phyloP scores from a whole-genome alignment of 495 filamentous ascomycete genomes.

The Aspergillus wentii region DNA sequence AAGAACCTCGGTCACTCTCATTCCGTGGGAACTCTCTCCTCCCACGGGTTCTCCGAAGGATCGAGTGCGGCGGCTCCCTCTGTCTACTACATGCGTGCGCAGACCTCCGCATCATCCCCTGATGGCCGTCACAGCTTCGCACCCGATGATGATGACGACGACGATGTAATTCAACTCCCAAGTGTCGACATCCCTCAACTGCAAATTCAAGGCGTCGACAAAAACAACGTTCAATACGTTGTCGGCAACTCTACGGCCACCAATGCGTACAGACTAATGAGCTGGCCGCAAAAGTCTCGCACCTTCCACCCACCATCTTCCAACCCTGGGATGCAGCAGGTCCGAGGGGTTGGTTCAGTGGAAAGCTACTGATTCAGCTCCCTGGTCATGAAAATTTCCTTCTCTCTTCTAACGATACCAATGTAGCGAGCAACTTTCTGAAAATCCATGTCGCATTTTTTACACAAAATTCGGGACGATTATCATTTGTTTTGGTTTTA shows the following conservation, averaged over 20 bases:
- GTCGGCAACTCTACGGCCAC: conserved; percentile 22
- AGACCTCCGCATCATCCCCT: conserved; percentile 20
- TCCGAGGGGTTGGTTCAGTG: conserved; percentile 5
- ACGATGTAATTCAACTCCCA: conserved; percentile 36
- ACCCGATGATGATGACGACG: conserved; percentile 30
- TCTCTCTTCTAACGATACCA: too few relatives aligned
- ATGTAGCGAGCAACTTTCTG: too few relatives aligned
- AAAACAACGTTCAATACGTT: conserved; percentile 33
- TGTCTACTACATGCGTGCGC: conserved; percentile 36
- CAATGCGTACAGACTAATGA: conserved; percentile 30
- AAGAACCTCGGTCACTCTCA: conserved; percentile 13
- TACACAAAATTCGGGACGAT: too few relatives aligned
- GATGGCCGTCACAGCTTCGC: conserved; percentile 19
- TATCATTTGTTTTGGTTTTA: too few relatives aligned
- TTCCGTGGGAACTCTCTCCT: conserved; percentile 10
- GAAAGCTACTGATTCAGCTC: conserved; percentile 5
- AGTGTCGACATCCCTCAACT: conserved; percentile 24
- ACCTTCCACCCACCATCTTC: too few relatives aligned
- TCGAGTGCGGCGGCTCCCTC: conserved; percentile 15
- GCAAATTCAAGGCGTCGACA: conserved; percentile 34
- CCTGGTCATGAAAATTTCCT: too few relatives aligned
- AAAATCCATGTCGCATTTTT: too few relatives aligned
- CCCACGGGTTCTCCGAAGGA: conserved; percentile 6
- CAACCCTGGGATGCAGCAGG: conserved; percentile 2
- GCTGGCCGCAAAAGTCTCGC: conserved; percentile 25